Base-by-base conservation (phyloP, 257 asterid genomes). In the Plantago major region DNA sequence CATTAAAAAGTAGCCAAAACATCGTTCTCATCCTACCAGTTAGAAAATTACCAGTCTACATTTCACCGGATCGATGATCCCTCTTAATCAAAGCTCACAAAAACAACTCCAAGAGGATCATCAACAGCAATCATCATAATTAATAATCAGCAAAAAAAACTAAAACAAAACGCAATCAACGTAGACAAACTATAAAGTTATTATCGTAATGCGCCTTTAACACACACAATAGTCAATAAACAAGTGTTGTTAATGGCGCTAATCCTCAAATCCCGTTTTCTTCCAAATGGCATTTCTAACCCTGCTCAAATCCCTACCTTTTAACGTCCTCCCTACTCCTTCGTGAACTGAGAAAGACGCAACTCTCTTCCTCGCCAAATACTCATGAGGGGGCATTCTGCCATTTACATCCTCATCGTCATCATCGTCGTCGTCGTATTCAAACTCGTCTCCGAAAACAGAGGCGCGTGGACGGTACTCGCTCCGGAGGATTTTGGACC, bases 241-340 rank as follows among this genome's bases (percentile, higher is more conserved):
- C 1, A n/a, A n/a, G n/a, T n/a, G n/a, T n/a, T 42, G 15, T 19
- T 19, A 33, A 18, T 2, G 33, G 30, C 11, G 12, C 40, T 67
- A 81, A 72, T 92, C 98, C 58, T 84, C 93, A 46, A 86, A 92
- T 2, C 99, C 99, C 2, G 76, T 86, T 42, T 81, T 73, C 60
- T 92, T 87, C 97, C 95, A 92, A 52, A 92, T 86, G 4, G 97
- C 97, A 75, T 92, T 78, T 68, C 98, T 78, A 10, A 92, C 93
- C 69, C 89, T 66, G 56, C 97, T 89, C 77, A 92, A 58, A 65
- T 92, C 99, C 76, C 99, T 86, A 9, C 99, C 99, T 60, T 92
- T 92, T 2, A 92, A 81, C 42, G 95, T 91, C 63, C 98, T 73
- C 42, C 64, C 64, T 1, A 44, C 53, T 6, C 64, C 64, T 17